These are phyloP conservation scores for Mesotaenium endlicherianum DNA, from an alignment of 139 green algal species.

Conservation along the genomic window DNA sequence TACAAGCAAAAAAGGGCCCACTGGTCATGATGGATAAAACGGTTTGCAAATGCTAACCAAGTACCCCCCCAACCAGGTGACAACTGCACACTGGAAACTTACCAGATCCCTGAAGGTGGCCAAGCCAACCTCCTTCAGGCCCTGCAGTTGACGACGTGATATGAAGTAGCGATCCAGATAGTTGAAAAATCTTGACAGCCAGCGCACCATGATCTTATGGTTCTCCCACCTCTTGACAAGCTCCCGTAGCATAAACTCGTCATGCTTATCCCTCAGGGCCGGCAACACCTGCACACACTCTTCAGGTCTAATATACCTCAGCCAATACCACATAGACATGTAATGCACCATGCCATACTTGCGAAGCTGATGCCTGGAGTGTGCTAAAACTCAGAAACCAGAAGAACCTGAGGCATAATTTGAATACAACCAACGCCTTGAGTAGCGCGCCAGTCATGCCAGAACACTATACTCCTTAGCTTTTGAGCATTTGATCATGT, in stretches of 20 bases:
- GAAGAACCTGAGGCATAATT: too few relatives aligned
- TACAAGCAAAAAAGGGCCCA: too few relatives aligned
- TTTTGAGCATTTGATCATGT: too few relatives aligned
- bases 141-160: slow-evolving; percentile 77
- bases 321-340: too few relatives aligned
- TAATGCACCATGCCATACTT: too few relatives aligned
- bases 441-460: too few relatives aligned
- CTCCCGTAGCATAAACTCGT: slow-evolving; percentile 90
- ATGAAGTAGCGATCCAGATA: slow-evolving; percentile 99
- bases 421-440: too few relatives aligned
- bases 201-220: slow-evolving; percentile 98
- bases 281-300: slow-evolving; percentile 83
- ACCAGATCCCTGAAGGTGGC: slow-evolving; percentile 88
- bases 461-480: slow-evolving; percentile 1
- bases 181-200: slow-evolving; percentile 98
- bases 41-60: too few relatives aligned
- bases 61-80: background rate
- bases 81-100: background rate
- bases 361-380: too few relatives aligned
- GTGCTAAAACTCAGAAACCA: too few relatives aligned
- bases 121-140: slow-evolving; percentile 90
- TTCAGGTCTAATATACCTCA: too few relatives aligned
- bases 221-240: slow-evolving; percentile 89
- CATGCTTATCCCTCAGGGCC: slow-evolving; percentile 72
- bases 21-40: too few relatives aligned